Evolutionary conservation across 257 asterid species (phyloP), one percentile per base, ranked within the genome.

Genomic region (Solanum corneliomulleri): DNA sequence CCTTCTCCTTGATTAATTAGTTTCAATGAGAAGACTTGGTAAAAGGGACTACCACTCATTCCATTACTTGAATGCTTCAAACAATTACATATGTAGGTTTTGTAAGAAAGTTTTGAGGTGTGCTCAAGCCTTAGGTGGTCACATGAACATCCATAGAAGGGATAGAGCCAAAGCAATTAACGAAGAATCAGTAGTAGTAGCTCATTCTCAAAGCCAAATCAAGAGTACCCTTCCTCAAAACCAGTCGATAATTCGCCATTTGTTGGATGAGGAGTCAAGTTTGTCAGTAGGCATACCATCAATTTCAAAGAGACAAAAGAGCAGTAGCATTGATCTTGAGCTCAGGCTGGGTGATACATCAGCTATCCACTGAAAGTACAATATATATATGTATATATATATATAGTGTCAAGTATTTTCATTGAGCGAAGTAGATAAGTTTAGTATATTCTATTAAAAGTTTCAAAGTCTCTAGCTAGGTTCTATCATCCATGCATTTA

Each of bases 291-390:
- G 49, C 7, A 11, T 37, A 37, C 23, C 81, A 37, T 83, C 84
- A 37, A 37, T 37, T 37, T 37, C 39, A 37, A 93, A 94, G 90
- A 90, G 92, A 83, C 86, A 56, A 7, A 92, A 87, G 71, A 87
- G 60, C 37, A 47, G 20, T 47, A 82, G 41, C 44, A 89, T 95
- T 45, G 98, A 95, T 93, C 97, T 95, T 72, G 97, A 95, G 92
- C 94, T 95, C 74, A 92, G 97, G 93, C 91, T 95, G 71, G 97
- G 98, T 49, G 86, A 89, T 68, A 82, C 92, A 66, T 93, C 93
- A 13, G 87, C 90, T 15, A 87, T 90, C 69, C 89, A 93, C 64
- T 92, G 27, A 58, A 56, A 56, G 7, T 6, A 33, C 35, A 5
- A 33, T 33, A 33, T 33, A 33, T 33, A 33, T 3, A 33, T 33